Evolutionary conservation across 2,329 filamentous ascomycete species (phyloP), one percentile per base, ranked within the genome.

Genomic region (Oidium heveae): DNA sequence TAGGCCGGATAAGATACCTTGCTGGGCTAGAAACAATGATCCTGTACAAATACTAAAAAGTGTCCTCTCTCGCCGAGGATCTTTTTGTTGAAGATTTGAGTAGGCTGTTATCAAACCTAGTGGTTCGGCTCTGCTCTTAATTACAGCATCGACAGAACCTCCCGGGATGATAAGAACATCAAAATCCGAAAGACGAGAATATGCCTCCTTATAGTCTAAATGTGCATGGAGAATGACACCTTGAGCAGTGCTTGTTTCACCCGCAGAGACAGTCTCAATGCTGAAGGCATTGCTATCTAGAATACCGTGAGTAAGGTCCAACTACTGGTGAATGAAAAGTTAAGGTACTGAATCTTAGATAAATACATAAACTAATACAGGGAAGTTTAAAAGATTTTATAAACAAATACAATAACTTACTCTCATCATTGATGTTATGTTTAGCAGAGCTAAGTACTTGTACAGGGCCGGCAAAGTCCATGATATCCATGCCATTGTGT

Each of bases 31-130:
- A 69, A 89, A 76, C 64, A 89, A 76, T 46, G 82, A 76, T 59
- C 84, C 86, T 50, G 84, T 86, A 72, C 83, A 87, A 67, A 93
- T 72, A 60, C 83, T 84, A 61, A 91, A 71, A 63, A 91, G 72
- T 52, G 85, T 88, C 61, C 86, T 83, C 72, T 93, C 86, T 63
- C 82, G 82, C 63, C 73, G 73, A 13, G 85, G 82, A 62, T 88
- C 83, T 63, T 77, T 79, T 72, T 85, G 79, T 70, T 91, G 85
- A 56, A 89, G 72, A 65, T 88, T 82, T 59, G 82, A 76, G 68
- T 82, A 91, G 63, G 81, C 80, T 61, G 75, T 74, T 72, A 91
- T 85, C 65, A 89, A 72, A 58, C 72, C 70, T 58, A 88, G 72
- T 24, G 82, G 83, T 66, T 86, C 77, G 54, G 72, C 67, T 64